Base-by-base conservation (phyloP, 805 yeast genomes). In the Priceomyces carsonii region DNA sequence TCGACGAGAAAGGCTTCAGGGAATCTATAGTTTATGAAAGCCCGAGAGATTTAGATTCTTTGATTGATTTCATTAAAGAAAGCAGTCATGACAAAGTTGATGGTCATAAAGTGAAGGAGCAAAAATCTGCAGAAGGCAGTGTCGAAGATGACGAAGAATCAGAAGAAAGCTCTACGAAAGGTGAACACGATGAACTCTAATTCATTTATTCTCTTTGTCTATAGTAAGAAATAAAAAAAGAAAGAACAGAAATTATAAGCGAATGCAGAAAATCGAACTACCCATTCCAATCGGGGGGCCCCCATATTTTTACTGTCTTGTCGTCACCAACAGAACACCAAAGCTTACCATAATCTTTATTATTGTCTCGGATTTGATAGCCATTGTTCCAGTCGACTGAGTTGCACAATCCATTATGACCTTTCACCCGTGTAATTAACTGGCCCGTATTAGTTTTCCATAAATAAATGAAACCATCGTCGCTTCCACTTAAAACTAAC, bases 261-360 rank as follows among this genome's bases (percentile, higher is more conserved):
- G n/a, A n/a, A n/a, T n/a, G n/a, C n/a, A n/a, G n/a, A n/a, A n/a
- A n/a, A n/a, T n/a, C 13, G 12, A 4, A 19, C 7, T 30, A 15
- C 18, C 29, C 13, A 9, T 35, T 22, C 47, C 44, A 41, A 13
- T 40, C 39, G 26, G 42, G 35, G 3, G 66, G 59, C 2, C 77
- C 80, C 89, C 88, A 84, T 5, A 87, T 70, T 38, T 79, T 78
- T 3, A 87, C 81, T 6, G 71, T 59, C 13, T 75, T 71, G 55
- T 90, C 96, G 57, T 89, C 96, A 10, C 95, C 87, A 25, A 88
- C 89, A 14, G 91, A 80, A 5, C 88, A 93, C 77, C 90, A 81
- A 59, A 81, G 61, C 29, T 54, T 55, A 4, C 74, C 73, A 42
- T 48, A 65, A 44, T 68, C 73, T n/a, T 30, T 33, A 7, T 45